These are phyloP conservation scores for Clavulina sp. DNA, from an alignment of 768 basidiomycete genomes.

Conservation along the genomic window DNA sequence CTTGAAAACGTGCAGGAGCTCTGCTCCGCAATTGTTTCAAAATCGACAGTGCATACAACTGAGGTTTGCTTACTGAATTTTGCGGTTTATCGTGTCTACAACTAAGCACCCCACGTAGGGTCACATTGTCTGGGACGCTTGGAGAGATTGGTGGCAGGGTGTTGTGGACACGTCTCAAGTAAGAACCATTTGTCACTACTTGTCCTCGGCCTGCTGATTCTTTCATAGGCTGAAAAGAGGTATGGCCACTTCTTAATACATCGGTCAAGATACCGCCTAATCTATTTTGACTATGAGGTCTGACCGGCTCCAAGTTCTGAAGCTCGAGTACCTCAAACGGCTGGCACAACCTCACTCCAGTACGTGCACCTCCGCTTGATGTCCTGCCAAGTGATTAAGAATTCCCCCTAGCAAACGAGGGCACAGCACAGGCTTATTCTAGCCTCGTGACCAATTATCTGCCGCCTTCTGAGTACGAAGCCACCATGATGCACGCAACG, in stretches of 20 bases:
- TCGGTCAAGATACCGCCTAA: neutral
- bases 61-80: constrained; percentile 26
- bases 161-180: constrained; percentile 29
- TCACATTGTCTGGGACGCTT: constrained; percentile 49
- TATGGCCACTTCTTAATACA: neutral
- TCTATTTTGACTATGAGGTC: constrained; percentile 19
- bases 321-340: constrained; percentile 42
- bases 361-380: constrained; percentile 18
- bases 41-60: constrained; percentile 44
- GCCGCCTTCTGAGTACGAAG: constrained; percentile 60
- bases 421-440: constrained; percentile 74
- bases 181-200: constrained; percentile 30
- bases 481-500: constrained; percentile 56
- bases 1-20: neutral
- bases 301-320: constrained; percentile 31
- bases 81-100: neutral
- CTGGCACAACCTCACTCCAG: constrained; percentile 64
- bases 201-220: constrained; percentile 1
- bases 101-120: constrained; percentile 28
- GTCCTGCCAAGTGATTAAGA: neutral
- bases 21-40: constrained; percentile 23
- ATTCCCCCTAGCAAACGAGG: constrained; percentile 44
- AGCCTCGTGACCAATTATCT: constrained; percentile 70
- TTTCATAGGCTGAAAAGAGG: neutral
- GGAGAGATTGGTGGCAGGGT: constrained; percentile 60